Percentiles rank a stretch among this genome's conserved stretches.
Conservation (phyloP, 371 early-diverging fungal genomes). For the Paraphysoderma sedebokerense region DNA sequence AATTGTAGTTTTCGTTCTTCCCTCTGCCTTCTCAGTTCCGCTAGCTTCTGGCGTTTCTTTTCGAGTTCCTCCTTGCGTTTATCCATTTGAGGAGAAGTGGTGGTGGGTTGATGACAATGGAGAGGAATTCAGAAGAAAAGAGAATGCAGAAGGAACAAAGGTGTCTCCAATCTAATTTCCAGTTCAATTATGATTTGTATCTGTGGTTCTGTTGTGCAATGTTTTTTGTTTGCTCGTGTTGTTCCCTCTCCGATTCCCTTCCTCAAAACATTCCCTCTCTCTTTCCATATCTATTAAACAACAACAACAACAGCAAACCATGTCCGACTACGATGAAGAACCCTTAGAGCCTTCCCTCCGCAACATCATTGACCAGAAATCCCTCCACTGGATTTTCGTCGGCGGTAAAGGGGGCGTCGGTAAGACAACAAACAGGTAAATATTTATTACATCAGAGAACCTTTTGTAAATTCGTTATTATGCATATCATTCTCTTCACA, state of each 20-base stretch:
- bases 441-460: not conserved
- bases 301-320: no score
- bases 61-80: conserved; percentile 69
- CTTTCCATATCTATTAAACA: no score
- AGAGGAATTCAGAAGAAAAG: no score
- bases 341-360: conserved; percentile 50
- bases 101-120: no score
- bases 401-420: conserved; percentile 99
- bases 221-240: no score
- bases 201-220: no score
- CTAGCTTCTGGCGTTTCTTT: conserved; percentile 74
- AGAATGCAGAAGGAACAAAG: no score
- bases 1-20: conserved; percentile 43
- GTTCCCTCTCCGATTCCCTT: not conserved
- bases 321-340: conserved; percentile 4
- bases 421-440: conserved; percentile 23
- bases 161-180: no score
- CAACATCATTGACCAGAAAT: conserved; percentile 87
- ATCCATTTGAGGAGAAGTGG: no score
- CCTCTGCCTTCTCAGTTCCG: conserved; percentile 64
- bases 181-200: no score
- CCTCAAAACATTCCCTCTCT: no score
- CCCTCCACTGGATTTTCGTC: conserved; percentile 94
- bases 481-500: not conserved
- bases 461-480: not conserved